Conservation (phyloP, 495 filamentous ascomycete species). For the Bombardia bombarda region DNA sequence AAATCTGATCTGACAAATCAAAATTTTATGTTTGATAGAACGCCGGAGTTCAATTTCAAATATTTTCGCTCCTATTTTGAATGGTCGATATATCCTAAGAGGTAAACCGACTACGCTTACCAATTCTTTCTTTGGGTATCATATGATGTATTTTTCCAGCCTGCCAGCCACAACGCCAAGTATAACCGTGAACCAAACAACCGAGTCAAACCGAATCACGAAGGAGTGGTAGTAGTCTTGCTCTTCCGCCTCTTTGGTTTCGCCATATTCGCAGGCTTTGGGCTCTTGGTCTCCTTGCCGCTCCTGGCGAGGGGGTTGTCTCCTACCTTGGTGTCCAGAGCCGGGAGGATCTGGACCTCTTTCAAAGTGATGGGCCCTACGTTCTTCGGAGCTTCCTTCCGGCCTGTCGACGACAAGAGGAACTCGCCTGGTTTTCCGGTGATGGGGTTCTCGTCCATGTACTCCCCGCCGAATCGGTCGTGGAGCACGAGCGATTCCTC, state of each 20-base stretch:
- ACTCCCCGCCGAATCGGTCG: conserved; percentile 63
- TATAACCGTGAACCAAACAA: no score
- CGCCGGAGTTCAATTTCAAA: no score
- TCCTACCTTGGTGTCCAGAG: conserved; percentile 32
- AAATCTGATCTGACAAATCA: no score
- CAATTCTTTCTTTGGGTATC: no score
- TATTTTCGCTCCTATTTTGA: no score
- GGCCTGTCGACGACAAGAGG: conserved; percentile 56
- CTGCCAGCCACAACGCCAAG: no score
- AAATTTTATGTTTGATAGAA: no score
- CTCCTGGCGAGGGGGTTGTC: conserved; percentile 25
- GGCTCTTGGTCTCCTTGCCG: conserved; percentile 41
- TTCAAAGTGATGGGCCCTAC: neutral
- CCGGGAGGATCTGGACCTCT: conserved; percentile 15
- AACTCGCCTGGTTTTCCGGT: conserved; percentile 83
- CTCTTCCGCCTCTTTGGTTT: conserved; percentile 55
- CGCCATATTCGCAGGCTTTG: conserved; percentile 37
- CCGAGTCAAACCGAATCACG: no score
- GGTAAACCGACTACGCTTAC: no score
- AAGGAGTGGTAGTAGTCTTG: conserved; percentile 28
- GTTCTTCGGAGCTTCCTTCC: conserved; percentile 22
- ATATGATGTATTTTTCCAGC: no score
- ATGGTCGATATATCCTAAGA: no score
- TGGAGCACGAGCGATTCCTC: conserved; percentile 61
- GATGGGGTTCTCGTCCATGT: conserved; percentile 86